These are phyloP conservation scores for Puccinia polysora DNA, from an alignment of 1,284 basidiomycete genomes.

Conservation along the genomic window DNA sequence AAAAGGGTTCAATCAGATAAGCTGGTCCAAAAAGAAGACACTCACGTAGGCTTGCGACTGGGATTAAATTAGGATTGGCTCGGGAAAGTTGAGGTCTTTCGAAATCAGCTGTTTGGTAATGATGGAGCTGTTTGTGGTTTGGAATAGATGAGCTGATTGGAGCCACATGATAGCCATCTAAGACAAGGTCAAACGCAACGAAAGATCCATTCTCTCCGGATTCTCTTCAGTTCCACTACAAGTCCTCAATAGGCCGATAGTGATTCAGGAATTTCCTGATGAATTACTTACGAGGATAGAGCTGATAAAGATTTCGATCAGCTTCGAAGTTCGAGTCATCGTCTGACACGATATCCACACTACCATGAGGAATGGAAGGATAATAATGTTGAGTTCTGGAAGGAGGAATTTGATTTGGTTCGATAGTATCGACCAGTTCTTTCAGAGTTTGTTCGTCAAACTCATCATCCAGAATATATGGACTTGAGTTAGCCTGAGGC, in stretches of 20 bases:
- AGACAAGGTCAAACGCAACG: background rate
- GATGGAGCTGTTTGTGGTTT: background rate
- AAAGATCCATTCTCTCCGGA: too few relatives aligned
- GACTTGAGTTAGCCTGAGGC: background rate
- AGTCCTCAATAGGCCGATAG: too few relatives aligned
- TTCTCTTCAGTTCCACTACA: too few relatives aligned
- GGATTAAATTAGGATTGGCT: constrained; percentile 1
- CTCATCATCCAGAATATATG: constrained; percentile 6
- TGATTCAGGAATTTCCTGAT: too few relatives aligned
- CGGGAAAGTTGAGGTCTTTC: background rate
- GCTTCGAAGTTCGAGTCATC: too few relatives aligned
- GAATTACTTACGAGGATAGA: too few relatives aligned
- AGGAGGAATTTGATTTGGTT: background rate
- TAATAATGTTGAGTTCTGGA: background rate
- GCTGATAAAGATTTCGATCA: too few relatives aligned
- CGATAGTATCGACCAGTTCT: background rate
- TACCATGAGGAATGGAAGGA: background rate
- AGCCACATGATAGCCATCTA: background rate
- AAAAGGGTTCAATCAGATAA: background rate
- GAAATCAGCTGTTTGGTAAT: background rate
- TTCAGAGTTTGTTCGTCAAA: constrained; percentile 11
- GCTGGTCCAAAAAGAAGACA: background rate
- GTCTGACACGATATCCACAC: too few relatives aligned
- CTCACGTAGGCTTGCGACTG: background rate
- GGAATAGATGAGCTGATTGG: background rate